Percentiles rank a stretch among this genome's conserved stretches.
These are phyloP conservation scores for Fusarium bactridioides DNA, from an alignment of 2,329 filamentous ascomycete species.

Conservation along the genomic window DNA sequence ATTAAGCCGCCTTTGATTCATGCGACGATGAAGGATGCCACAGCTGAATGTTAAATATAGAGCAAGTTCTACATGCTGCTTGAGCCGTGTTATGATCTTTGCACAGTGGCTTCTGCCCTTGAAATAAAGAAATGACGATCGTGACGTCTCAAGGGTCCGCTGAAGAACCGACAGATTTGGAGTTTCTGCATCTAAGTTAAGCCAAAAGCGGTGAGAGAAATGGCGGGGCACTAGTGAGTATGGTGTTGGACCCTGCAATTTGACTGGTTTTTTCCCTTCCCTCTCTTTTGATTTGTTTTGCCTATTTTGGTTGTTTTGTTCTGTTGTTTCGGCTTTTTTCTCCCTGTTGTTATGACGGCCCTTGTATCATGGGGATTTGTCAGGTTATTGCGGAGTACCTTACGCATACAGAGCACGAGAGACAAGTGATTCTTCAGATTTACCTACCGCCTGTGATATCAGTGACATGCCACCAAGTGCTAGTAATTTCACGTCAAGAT, in stretches of 20 bases:
- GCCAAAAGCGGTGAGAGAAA: constrained; percentile 34
- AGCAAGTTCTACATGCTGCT: background rate
- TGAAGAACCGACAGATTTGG: constrained; percentile 3
- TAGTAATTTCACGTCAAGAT: constrained; percentile 4
- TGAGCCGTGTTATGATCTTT: background rate
- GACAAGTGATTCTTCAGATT: background rate
- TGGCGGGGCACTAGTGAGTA: constrained; percentile 18
- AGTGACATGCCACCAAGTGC: background rate
- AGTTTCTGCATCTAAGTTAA: constrained; percentile 25
- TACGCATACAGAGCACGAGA: background rate
- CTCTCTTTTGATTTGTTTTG: constrained; percentile 11
- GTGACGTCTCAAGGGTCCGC: background rate
- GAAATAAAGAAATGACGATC: background rate
- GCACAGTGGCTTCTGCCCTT: background rate
- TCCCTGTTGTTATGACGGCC: background rate
- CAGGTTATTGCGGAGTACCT: background rate
- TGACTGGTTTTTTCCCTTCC: constrained; percentile 22
- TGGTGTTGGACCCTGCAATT: constrained; percentile 38
- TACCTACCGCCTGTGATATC: background rate
- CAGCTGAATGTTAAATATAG: background rate
- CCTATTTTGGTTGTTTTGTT: background rate
- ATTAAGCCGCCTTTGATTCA: background rate
- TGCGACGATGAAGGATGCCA: background rate
- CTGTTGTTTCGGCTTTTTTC: background rate
- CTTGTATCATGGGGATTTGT: background rate